A percentile compares a stretch with the other conserved stretches of the same genome.
phyloP scores from a whole-genome alignment of 768 basidiomycete genomes.

The Candolleomyces eurysporus region DNA sequence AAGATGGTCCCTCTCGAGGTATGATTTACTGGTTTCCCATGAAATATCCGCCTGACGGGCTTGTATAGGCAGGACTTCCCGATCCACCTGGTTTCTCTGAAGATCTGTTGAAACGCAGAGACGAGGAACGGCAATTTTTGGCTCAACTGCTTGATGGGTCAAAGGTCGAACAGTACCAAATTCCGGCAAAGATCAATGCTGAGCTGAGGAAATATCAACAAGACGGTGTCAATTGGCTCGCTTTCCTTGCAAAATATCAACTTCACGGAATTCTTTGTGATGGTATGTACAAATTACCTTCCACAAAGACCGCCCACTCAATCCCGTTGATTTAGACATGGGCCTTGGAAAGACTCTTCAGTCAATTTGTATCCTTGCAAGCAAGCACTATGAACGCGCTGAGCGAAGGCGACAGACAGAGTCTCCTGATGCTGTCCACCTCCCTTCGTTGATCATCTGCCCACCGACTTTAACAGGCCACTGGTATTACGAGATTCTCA shows the following conservation, averaged over 20 bases:
- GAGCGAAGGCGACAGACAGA: constrained; percentile 62
- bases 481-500: constrained; percentile 97
- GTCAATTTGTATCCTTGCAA: constrained; percentile 93
- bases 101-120: constrained; percentile 81
- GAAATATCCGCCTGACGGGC: background rate
- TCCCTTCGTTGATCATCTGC: constrained; percentile 94
- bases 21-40: constrained; percentile 14
- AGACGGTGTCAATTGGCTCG: constrained; percentile 98
- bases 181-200: constrained; percentile 88
- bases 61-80: constrained; percentile 83
- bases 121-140: constrained; percentile 87
- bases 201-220: constrained; percentile 97
- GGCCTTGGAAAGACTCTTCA: constrained; percentile 97
- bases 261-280: constrained; percentile 97
- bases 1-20: constrained; percentile 99
- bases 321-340: constrained; percentile 69
- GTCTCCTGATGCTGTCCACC: constrained; percentile 75
- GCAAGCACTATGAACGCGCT: constrained; percentile 88
- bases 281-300: constrained; percentile 48
- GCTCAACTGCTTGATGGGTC: constrained; percentile 91
- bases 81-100: constrained; percentile 91
- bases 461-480: constrained; percentile 98
- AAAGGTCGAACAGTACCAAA: constrained; percentile 87
- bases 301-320: background rate
- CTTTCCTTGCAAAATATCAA: constrained; percentile 97